phyloP scores from a whole-genome alignment of 2,329 filamentous ascomycete species.

The Alternaria conjuncta region DNA sequence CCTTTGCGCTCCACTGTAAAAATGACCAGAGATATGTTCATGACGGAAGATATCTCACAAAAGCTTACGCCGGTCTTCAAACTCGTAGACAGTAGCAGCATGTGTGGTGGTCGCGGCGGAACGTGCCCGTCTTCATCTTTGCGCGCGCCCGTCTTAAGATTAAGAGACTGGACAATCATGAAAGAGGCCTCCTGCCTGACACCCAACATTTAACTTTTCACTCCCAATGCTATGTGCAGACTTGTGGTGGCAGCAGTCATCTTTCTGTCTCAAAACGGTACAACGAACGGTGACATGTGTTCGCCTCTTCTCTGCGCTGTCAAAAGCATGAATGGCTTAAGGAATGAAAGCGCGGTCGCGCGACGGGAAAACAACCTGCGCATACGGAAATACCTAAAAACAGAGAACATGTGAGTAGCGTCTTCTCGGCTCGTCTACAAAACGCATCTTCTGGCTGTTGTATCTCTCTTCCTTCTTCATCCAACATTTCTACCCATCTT shows the following conservation, averaged over 20 bases:
- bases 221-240: not conserved
- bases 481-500: not conserved
- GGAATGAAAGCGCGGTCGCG: not conserved
- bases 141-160: no score
- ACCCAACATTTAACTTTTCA: not conserved
- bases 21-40: no score
- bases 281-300: no score
- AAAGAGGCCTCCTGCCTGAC: not conserved
- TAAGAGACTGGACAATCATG: no score
- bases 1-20: no score
- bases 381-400: not conserved
- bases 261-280: not conserved
- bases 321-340: no score
- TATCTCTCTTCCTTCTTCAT: not conserved
- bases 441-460: accelerated
- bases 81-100: accelerated
- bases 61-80: not conserved
- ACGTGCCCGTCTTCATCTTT: not conserved
- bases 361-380: not conserved
- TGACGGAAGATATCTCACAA: no score
- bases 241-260: accelerated
- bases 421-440: not conserved
- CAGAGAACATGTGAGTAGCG: not conserved
- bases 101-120: not conserved
- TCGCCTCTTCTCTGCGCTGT: no score